These are phyloP conservation scores for Hirsutella minnesotensis DNA, from an alignment of 2,329 filamentous ascomycete genomes.

Conservation along the genomic window DNA sequence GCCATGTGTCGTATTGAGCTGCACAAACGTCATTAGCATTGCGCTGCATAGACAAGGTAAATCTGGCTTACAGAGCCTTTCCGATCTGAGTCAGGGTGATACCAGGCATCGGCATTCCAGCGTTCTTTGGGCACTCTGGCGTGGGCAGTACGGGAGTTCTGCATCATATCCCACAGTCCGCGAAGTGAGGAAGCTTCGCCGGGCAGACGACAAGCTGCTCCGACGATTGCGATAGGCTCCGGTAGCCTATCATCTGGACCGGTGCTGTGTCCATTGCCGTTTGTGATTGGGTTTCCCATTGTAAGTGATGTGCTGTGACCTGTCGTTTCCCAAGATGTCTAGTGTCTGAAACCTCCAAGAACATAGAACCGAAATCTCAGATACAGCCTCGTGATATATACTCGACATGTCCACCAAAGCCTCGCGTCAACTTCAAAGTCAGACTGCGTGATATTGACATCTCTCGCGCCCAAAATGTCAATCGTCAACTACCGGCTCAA, in stretches of 20 bases:
- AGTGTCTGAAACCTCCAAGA: too few relatives aligned
- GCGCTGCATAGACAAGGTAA: too few relatives aligned
- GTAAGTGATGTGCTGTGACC: neutral
- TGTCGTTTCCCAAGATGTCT: too few relatives aligned
- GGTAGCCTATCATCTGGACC: neutral
- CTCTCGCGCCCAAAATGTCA: too few relatives aligned
- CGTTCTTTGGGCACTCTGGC: slow-evolving; percentile 13
- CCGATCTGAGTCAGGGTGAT: slow-evolving; percentile 4
- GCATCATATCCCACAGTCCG: slow-evolving; percentile 19
- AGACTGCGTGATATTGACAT: too few relatives aligned
- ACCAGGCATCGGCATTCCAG: slow-evolving; percentile 13
- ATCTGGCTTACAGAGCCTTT: neutral
- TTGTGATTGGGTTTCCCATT: neutral
- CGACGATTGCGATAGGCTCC: slow-evolving; percentile 17
- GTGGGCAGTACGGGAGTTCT: slow-evolving; percentile 13
- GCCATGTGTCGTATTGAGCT: slow-evolving; percentile 6
- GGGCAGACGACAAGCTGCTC: slow-evolving; percentile 18
- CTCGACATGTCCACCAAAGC: too few relatives aligned
- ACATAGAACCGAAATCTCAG: too few relatives aligned
- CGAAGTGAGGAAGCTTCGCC: slow-evolving; percentile 12
- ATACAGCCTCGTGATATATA: too few relatives aligned
- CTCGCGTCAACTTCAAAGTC: too few relatives aligned
- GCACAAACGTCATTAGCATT: neutral
- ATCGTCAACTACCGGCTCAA: too few relatives aligned
- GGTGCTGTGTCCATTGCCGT: neutral